These are phyloP conservation scores for Mortierella sp. DNA, from an alignment of 371 early-diverging fungal species.

Conservation along the genomic window DNA sequence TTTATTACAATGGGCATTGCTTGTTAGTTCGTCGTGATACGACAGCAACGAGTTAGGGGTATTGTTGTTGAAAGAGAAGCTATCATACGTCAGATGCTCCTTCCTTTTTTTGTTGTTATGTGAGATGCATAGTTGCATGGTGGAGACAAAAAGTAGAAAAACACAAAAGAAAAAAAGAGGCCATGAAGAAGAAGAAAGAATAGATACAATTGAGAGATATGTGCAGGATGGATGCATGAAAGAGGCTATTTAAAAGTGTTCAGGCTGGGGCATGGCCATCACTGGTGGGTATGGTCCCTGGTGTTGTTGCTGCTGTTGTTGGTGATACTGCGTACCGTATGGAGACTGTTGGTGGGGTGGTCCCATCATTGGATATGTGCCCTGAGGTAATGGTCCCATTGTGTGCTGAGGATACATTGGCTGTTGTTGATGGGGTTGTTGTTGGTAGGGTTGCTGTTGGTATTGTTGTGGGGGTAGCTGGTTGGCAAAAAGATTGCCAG, in stretches of 20 bases:
- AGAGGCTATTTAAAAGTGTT: conserved; percentile 29
- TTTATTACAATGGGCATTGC: too few species aligned
- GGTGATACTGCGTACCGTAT: conserved; percentile 28
- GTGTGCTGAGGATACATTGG: conserved; percentile 18
- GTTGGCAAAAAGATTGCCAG: conserved; percentile 27
- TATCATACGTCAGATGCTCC: too few species aligned
- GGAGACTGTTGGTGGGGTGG: conserved; percentile 33
- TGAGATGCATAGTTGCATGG: not conserved
- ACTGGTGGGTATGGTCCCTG: conserved; percentile 18
- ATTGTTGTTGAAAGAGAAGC: too few species aligned
- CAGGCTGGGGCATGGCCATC: conserved; percentile 54
- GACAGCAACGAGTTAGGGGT: too few species aligned
- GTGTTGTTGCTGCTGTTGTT: not conserved
- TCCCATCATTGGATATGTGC: conserved; percentile 27
- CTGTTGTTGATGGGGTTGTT: not conserved
- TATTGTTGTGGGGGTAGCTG: conserved; percentile 11
- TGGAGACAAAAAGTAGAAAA: not conserved
- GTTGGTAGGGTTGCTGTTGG: not conserved
- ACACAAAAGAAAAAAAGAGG: not conserved
- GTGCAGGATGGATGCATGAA: not conserved
- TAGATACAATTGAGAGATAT: not conserved
- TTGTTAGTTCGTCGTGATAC: too few species aligned
- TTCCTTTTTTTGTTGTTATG: not conserved
- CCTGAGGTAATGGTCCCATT: conserved; percentile 14
- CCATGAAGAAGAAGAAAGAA: not conserved